Base-by-base conservation (phyloP, 2,329 filamentous ascomycete genomes). In the Diplocarpon rosae region DNA sequence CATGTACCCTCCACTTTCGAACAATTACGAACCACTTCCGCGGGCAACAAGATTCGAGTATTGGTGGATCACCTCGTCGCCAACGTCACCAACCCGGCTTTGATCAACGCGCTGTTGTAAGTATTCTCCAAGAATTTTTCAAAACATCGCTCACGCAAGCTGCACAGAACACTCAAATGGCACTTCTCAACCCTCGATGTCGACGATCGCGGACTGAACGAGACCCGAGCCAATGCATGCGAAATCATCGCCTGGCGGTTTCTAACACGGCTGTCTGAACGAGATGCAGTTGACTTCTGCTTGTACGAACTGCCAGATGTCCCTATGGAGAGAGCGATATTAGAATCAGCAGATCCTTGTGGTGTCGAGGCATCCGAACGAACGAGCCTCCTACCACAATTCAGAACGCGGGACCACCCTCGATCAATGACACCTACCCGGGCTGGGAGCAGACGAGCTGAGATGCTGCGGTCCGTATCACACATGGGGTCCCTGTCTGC, bases 181-280 rank as follows among this genome's bases (percentile, higher is more conserved):
- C 83, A 89, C 58, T 90, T 82, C 49, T 67, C 74, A 17, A 71
- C 75, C 11, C 67, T 71, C 29, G 80, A 83, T 50, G 69, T 63
- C 27, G 70, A 72, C 37, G 71, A 83, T 46, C 75, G 76, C 47
- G 78, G 78, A 3, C 65, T 89, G 28, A 76, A 78, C 46, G 75
- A 83, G 46, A 75, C 82, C 12, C 73, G 84, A 43, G 82, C 81
- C 15, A 76, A 78, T 58, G 83, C 82, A 24, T 89, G 84, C 58
- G 85, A 90, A 65, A 83, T 87, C 49, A 82, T 87, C 12, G 85
- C 85, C 31, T 88, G 83, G 81, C 75, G 84, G 32, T 86, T 87
- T 54, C 68, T 89, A 30, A 78, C 77, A 13, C 77, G 77, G 43
- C 67, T 88, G 28, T 80, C 80, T 1, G 82, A 87, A 58, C 69